These are phyloP conservation scores for Lipomyces oligophaga DNA, from an alignment of 805 yeast species.

Conservation along the genomic window DNA sequence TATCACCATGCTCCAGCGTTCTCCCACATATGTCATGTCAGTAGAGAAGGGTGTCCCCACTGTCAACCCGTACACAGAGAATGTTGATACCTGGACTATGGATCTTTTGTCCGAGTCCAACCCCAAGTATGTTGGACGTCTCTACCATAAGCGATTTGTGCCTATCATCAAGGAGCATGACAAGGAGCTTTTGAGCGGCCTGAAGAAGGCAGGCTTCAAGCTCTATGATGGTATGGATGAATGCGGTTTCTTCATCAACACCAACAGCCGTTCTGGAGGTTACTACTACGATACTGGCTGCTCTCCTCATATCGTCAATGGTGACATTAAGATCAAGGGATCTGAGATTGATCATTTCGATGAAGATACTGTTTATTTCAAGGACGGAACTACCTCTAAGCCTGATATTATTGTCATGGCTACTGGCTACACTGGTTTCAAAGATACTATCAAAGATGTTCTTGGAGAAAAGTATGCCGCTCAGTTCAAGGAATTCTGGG, in stretches of 20 bases:
- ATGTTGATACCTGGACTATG: slow-evolving; percentile 40
- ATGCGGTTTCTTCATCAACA: slow-evolving; percentile 44
- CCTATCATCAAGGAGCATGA: slow-evolving; percentile 35
- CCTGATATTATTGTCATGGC: slow-evolving; percentile 45
- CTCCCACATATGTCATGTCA: slow-evolving; percentile 45
- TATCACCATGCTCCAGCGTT: slow-evolving; percentile 46
- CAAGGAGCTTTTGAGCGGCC: slow-evolving; percentile 36
- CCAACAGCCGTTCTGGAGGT: slow-evolving; percentile 46
- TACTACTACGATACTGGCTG: slow-evolving; percentile 48
- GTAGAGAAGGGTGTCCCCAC: slow-evolving; percentile 39
- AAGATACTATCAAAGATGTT: slow-evolving; percentile 41
- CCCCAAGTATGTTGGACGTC: slow-evolving; percentile 40
- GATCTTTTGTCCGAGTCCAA: slow-evolving; percentile 40
- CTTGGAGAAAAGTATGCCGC: slow-evolving; percentile 42
- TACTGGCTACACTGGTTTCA: slow-evolving; percentile 46
- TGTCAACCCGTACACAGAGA: slow-evolving; percentile 34
- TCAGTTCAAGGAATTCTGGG: slow-evolving; percentile 41
- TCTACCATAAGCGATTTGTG: slow-evolving; percentile 40
- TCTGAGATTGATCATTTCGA: slow-evolving; percentile 40
- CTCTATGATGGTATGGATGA: slow-evolving; percentile 45
- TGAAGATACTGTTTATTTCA: slow-evolving; percentile 41
- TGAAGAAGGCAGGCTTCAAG: slow-evolving; percentile 41
- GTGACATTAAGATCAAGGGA: slow-evolving; percentile 41
- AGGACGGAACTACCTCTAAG: slow-evolving; percentile 40
- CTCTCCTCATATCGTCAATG: slow-evolving; percentile 42